Evolutionary conservation across 306 rosid species (phyloP).

Genomic region (Betula pendula): DNA sequence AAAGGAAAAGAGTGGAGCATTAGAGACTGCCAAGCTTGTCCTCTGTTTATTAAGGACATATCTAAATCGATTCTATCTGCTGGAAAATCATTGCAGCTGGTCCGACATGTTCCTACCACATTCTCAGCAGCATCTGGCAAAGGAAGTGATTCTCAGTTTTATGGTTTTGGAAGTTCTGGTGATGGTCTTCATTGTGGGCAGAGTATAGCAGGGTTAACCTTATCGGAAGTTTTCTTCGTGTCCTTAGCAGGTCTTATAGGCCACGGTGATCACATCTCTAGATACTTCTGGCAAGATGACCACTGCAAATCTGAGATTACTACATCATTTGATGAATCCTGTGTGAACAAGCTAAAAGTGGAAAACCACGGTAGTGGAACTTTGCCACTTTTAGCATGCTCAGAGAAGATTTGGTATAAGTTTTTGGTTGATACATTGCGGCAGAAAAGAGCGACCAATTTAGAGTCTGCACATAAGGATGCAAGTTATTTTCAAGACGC

Average conservation of each 20-base stretch:
- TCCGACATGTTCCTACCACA: slow-evolving; percentile 59
- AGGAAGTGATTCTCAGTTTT: slow-evolving; percentile 51
- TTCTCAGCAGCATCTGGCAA: slow-evolving; percentile 41
- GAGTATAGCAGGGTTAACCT: slow-evolving; percentile 62
- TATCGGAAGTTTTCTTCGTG: slow-evolving; percentile 80
- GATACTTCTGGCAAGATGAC: slow-evolving; percentile 60
- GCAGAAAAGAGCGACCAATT: slow-evolving; percentile 47
- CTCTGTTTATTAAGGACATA: slow-evolving; percentile 74
- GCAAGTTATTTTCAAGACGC: slow-evolving; percentile 23
- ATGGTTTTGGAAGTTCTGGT: slow-evolving; percentile 36
- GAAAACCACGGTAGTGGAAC: slow-evolving; percentile 35
- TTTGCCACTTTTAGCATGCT: slow-evolving; percentile 39
- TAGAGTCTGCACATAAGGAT: slow-evolving; percentile 38
- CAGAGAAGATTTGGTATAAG: slow-evolving; percentile 67
- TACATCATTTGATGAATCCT: slow-evolving; percentile 37
- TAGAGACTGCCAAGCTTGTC: slow-evolving; percentile 60
- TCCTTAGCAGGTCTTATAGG: slow-evolving; percentile 86
- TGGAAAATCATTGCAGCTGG: slow-evolving; percentile 93
- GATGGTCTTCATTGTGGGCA: slow-evolving; percentile 44
- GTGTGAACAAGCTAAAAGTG: slow-evolving; percentile 30
- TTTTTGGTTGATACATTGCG: slow-evolving; percentile 62
- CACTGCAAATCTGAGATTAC: slow-evolving; percentile 29
- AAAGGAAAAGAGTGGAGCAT: slow-evolving; percentile 57
- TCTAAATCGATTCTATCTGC: slow-evolving; percentile 82
- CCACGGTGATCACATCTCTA: slow-evolving; percentile 74